Evolutionary conservation across 2,329 filamentous ascomycete species (phyloP).

Genomic region (Balansia obtecta): DNA sequence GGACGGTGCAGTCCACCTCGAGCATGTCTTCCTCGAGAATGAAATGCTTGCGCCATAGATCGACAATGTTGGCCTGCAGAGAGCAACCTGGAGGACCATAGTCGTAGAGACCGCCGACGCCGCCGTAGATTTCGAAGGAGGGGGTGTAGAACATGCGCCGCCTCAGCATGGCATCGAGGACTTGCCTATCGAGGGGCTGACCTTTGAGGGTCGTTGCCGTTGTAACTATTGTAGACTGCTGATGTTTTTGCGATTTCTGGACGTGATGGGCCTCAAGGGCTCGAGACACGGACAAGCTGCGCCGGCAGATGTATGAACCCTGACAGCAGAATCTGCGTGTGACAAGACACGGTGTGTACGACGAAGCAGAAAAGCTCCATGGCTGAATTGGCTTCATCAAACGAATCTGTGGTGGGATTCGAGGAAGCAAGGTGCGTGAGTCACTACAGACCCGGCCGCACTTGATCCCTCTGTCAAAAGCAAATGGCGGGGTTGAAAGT

Average conservation of each 20-base stretch:
- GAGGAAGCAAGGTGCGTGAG: slow-evolving; percentile 14
- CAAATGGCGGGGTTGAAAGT: slow-evolving; percentile 11
- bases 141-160: slow-evolving; percentile 91
- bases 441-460: slow-evolving; percentile 15
- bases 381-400: slow-evolving; percentile 17
- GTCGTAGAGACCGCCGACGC: slow-evolving; percentile 81
- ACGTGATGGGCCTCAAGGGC: slow-evolving; percentile 18
- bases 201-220: slow-evolving; percentile 70
- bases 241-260: slow-evolving; percentile 14
- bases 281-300: slow-evolving; percentile 18
- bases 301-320: slow-evolving; percentile 11
- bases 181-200: slow-evolving; percentile 71
- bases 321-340: slow-evolving; percentile 8
- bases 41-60: slow-evolving; percentile 87
- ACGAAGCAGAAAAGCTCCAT: slow-evolving; percentile 6
- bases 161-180: slow-evolving; percentile 74
- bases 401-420: slow-evolving; percentile 7
- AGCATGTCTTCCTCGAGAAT: slow-evolving; percentile 89
- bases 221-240: slow-evolving; percentile 29
- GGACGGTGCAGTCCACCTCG: slow-evolving; percentile 84
- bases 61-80: slow-evolving; percentile 77
- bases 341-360: slow-evolving; percentile 4
- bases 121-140: slow-evolving; percentile 90
- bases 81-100: slow-evolving; percentile 84
- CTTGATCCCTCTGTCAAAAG: slow-evolving; percentile 8